Evolutionary conservation across 352 stramenopile genomes (phyloP).

Genomic region (Aphanomyces euteiches): DNA sequence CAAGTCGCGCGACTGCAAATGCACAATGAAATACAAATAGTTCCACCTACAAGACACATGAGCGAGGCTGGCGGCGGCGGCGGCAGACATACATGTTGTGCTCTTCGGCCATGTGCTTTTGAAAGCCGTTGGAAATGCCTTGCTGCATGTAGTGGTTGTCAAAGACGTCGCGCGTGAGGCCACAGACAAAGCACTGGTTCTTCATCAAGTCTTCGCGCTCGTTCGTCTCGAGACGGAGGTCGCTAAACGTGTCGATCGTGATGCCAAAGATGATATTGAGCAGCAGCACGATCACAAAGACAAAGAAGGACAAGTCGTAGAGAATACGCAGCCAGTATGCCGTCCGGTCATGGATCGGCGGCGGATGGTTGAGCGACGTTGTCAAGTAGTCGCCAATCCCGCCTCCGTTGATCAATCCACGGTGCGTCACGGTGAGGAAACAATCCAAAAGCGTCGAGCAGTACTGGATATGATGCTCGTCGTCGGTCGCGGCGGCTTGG

Average conservation of each 20-base stretch:
- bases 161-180: constrained; percentile 36
- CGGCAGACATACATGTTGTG: constrained; percentile 31
- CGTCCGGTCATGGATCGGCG: constrained; percentile 4
- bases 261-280: constrained; percentile 50
- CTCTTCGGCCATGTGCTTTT: constrained; percentile 32
- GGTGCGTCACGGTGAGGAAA: constrained; percentile 20
- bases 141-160: constrained; percentile 34
- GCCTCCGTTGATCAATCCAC: constrained; percentile 11
- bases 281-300: constrained; percentile 41
- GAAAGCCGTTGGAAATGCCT: constrained; percentile 34
- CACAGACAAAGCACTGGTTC: constrained; percentile 40
- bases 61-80: no score
- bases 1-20: constrained; percentile 25
- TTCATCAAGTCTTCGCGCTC: constrained; percentile 32
- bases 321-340: constrained; percentile 21
- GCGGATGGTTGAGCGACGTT: constrained; percentile 13
- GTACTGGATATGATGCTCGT: constrained; percentile 23
- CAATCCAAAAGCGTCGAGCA: constrained; percentile 31
- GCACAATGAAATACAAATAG: constrained; percentile 34
- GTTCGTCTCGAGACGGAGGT: constrained; percentile 34
- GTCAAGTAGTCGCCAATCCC: constrained; percentile 20
- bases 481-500: constrained; percentile 30
- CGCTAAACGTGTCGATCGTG: constrained; percentile 47
- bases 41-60: constrained; percentile 15
- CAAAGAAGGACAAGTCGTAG: constrained; percentile 42